Evolutionary conservation across 73 alveolate species (phyloP), one percentile per base, ranked within the genome.

Genomic region (Paraurostyla sp.): DNA sequence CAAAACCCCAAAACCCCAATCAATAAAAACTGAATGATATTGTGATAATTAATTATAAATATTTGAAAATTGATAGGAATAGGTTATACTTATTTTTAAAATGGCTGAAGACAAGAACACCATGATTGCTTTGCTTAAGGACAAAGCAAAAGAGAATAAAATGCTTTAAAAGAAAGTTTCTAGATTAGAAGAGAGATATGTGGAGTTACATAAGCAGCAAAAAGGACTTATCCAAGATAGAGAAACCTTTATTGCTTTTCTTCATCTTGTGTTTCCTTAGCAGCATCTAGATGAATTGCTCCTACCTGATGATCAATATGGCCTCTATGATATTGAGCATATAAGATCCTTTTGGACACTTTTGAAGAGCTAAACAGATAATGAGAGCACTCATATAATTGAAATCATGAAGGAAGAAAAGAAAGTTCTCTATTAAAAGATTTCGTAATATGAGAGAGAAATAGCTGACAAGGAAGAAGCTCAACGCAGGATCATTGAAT

Each of bases 161-260:
- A 49, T 45, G 29, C 85, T 58, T 29, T 40, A 73, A 16, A 90
- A 90, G 88, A 90, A 86, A 48, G 59, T 90, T 13, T 23, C 30
- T 27, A 90, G 58, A 43, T 63, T 90, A 25, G 96, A 90, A 59
- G 96, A 90, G 71, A 68, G 84, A 36, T 90, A 85, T 63, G 93
- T 90, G 15, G 75, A 52, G 25, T 11, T 63, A 32, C 85, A 65
- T 43, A 90, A 88, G 59, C 85, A 73, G 48, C 50, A 86, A 15
- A 60, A 73, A 35, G 87, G 76, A 23, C 84, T 90, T 30, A 50
- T 57, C 13, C 43, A 69, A 41, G 96, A 90, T 36, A 41, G 91
- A 52, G 90, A 90, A 46, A 38, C 85, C 11, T 60, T 90, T 36
- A 54, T 78, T 18, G 69, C 76, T 15, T 89, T 89, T 62, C 63